Base-by-base conservation (phyloP, 192 early-diverging fungal species). In the Backusella australiensis region DNA sequence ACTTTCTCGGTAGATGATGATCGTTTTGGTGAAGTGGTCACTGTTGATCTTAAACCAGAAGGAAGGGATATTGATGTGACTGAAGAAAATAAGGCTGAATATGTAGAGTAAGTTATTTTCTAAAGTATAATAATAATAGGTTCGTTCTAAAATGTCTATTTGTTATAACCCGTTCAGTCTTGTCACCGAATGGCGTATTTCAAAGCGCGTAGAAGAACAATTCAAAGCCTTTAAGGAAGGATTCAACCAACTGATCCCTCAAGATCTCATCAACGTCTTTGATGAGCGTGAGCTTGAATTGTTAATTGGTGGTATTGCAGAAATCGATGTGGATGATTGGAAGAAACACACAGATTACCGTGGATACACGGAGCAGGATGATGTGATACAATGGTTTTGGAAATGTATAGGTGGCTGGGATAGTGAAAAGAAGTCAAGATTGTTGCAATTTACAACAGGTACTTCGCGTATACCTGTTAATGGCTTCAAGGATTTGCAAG, bases 311-410 rank as follows among this genome's bases (percentile, higher is more conserved):
- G 97, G 97, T 73, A 91, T 99, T 77, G 93, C 93, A 34, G 96
- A 99, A 74, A 95, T 99, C 69, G 96, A 99, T 85, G 86, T 97
- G 6, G 96, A 97, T 46, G 97, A 99, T 84, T 99, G 97, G 97
- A 96, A 95, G 89, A 99, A 97, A 85, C 89, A 98, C 79, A 99
- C 96, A 3, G 96, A 99, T 82, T 99, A 99, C 77, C 84, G 97
- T 74, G 96, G 96, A n/a, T 99, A 96, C 86, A 95, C 93, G 14
- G 96, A 99, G 81, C 91, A 93, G 26, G 97, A 99, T 81, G 94
- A 96, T 77, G 93, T 96, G 5, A 89, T 98, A 74, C 93, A 94
- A 81, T 96, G 93, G 93, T 99, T 99, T 90, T 99, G 97, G 97
- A 92, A 95, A 89, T 96, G 92, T 77, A 91, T 99, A 36, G 74